Evolutionary conservation across 768 basidiomycete genomes (phyloP).

Genomic region (Dacryopinax spathularia): DNA sequence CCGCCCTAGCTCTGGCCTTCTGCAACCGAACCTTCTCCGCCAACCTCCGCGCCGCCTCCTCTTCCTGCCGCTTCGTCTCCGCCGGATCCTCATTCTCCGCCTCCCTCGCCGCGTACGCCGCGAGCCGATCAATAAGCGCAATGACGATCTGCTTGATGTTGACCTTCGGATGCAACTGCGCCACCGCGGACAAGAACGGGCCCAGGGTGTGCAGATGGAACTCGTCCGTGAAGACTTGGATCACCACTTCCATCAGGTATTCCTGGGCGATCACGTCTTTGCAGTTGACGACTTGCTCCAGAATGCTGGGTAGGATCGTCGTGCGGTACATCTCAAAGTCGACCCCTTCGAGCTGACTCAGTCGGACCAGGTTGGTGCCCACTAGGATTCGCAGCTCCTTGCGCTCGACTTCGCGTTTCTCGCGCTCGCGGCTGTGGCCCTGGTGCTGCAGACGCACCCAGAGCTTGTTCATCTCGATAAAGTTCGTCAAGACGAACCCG

Average conservation of each 20-base stretch:
- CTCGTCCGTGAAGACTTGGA: constrained; percentile 98
- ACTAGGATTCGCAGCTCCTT: constrained; percentile 90
- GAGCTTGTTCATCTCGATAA: constrained; percentile 99
- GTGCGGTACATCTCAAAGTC: constrained; percentile 82
- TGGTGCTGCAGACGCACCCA: constrained; percentile 98
- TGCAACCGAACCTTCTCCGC: constrained; percentile 73
- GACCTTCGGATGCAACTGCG: constrained; percentile 92
- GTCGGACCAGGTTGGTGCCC: constrained; percentile 90
- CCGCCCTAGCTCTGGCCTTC: constrained; percentile 41
- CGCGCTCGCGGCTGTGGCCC: constrained; percentile 90
- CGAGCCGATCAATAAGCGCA: constrained; percentile 87
- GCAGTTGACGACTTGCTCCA: constrained; percentile 96
- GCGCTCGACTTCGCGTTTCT: constrained; percentile 93
- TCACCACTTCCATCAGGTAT: constrained; percentile 98
- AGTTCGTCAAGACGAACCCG: constrained; percentile 90
- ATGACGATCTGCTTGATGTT: constrained; percentile 99
- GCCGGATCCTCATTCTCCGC: constrained; percentile 94
- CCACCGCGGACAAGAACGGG: constrained; percentile 89
- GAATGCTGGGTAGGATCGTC: constrained; percentile 75
- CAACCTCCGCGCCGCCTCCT: constrained; percentile 75
- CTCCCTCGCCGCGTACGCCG: constrained; percentile 90
- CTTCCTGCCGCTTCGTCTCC: constrained; percentile 83
- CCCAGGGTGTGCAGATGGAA: constrained; percentile 94
- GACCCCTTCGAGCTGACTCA: constrained; percentile 91
- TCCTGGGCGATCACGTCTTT: constrained; percentile 98